phyloP scores from a whole-genome alignment of 345 rosid genomes.

The Gossypium ekmanianum region DNA sequence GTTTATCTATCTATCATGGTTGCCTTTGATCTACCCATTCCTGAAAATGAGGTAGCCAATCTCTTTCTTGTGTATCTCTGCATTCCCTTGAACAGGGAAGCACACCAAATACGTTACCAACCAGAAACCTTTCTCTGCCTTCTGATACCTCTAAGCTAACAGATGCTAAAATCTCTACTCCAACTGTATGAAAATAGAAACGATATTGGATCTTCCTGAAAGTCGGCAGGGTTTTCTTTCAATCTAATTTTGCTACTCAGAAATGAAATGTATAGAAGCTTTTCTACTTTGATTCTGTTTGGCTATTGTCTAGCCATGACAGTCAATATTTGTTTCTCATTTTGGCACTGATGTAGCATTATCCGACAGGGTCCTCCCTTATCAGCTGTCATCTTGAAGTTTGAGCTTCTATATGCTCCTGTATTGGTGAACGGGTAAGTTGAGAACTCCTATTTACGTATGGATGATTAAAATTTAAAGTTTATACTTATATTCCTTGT shows the following conservation, averaged over 20 bases:
- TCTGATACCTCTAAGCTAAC: neutral
- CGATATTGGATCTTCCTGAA: neutral
- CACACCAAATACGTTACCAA: neutral
- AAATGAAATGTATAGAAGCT: neutral
- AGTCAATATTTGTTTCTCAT: neutral
- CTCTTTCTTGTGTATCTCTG: neutral
- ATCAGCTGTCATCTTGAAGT: slow-evolving; percentile 77
- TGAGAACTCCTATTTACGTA: neutral
- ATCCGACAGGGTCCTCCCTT: slow-evolving; percentile 55
- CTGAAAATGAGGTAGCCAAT: slow-evolving; percentile 50
- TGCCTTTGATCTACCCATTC: slow-evolving; percentile 61
- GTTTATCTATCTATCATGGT: slow-evolving; percentile 70
- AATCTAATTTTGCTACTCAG: neutral
- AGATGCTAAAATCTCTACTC: neutral
- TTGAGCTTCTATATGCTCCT: slow-evolving; percentile 88
- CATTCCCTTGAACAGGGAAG: neutral
- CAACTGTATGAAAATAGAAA: neutral
- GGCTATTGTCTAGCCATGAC: neutral
- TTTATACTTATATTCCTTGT: neutral
- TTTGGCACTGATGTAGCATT: slow-evolving; percentile 13
- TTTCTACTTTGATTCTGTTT: slow-evolving; percentile 1
- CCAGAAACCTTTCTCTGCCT: neutral
- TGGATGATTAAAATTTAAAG: neutral
- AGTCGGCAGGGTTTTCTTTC: neutral
- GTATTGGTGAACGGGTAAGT: slow-evolving; percentile 49